Conservation (phyloP, 1,284 basidiomycete species). For the Phellopilus nigrolimitatus region DNA sequence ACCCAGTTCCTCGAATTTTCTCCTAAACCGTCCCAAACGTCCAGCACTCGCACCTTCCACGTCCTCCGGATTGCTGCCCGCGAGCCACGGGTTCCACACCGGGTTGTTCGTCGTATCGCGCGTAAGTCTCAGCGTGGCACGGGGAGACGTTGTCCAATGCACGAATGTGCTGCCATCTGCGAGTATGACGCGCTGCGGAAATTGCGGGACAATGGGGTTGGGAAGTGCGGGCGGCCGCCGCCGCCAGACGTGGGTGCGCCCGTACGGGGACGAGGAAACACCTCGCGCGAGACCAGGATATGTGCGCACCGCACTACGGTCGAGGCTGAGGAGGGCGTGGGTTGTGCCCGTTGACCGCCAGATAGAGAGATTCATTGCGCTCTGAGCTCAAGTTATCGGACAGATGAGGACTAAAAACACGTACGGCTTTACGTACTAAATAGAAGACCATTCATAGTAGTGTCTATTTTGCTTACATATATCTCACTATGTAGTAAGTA, state of each 20-base stretch:
- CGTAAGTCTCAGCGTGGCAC: slow-evolving; percentile 66
- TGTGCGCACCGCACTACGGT: no score
- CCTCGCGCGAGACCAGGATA: slow-evolving; percentile 35
- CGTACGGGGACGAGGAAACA: slow-evolving; percentile 68
- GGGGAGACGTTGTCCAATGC: slow-evolving; percentile 82
- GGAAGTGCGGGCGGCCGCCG: slow-evolving; percentile 62
- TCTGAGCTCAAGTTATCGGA: no score
- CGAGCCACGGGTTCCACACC: slow-evolving; percentile 49
- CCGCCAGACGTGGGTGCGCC: slow-evolving; percentile 72
- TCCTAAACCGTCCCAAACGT: slow-evolving; percentile 74
- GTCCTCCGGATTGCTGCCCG: slow-evolving; percentile 44
- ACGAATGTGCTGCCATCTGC: slow-evolving; percentile 85
- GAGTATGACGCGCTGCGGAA: slow-evolving; percentile 76
- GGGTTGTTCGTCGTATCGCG: slow-evolving; percentile 85
- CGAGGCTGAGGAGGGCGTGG: no score
- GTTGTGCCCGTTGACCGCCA: no score
- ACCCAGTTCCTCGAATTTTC: slow-evolving; percentile 63
- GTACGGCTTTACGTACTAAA: no score
- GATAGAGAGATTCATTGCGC: no score
- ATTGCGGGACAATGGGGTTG: slow-evolving; percentile 77
- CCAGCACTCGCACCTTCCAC: slow-evolving; percentile 68
- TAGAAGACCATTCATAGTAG: no score
- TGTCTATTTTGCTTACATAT: no score
- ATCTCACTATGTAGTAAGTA: no score
- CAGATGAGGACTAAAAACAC: no score